Percentiles rank a stretch among this genome's conserved stretches.
Conservation (phyloP, 2,329 filamentous ascomycete genomes). For the Aspergillus nomiae region DNA sequence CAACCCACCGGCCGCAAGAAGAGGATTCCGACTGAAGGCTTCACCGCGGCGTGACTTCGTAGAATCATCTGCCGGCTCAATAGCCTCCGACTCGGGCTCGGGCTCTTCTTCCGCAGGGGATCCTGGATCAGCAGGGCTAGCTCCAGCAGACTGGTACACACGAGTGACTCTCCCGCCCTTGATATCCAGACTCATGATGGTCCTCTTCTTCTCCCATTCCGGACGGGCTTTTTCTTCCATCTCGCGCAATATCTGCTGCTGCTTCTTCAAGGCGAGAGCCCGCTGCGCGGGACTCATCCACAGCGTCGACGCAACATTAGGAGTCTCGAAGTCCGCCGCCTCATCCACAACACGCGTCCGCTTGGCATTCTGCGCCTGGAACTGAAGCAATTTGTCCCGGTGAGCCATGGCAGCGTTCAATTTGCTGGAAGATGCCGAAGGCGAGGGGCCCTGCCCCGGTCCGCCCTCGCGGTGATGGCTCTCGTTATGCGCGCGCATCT, state of each 20-base stretch:
- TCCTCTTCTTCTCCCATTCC: slow-evolving; percentile 84
- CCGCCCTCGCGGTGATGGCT: slow-evolving; percentile 40
- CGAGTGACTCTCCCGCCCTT: slow-evolving; percentile 75
- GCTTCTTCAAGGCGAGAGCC: slow-evolving; percentile 78
- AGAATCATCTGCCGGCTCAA: slow-evolving; percentile 16
- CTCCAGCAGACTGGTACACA: slow-evolving; percentile 39
- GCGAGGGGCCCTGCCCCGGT: slow-evolving; percentile 25
- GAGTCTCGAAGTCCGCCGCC: slow-evolving; percentile 72
- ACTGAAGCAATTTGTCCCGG: slow-evolving; percentile 76
- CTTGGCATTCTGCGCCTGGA: slow-evolving; percentile 82
- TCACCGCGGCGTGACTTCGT: slow-evolving; percentile 27
- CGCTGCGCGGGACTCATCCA: slow-evolving; percentile 85
- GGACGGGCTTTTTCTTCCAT: slow-evolving; percentile 83
- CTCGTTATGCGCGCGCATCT: slow-evolving; percentile 76
- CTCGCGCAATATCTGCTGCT: slow-evolving; percentile 80
- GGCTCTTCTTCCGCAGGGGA: slow-evolving; percentile 19
- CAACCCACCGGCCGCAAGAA: slow-evolving; percentile 46
- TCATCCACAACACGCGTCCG: slow-evolving; percentile 86
- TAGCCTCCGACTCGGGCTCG: slow-evolving; percentile 31
- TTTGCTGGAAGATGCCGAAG: slow-evolving; percentile 49
- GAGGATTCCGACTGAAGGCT: slow-evolving; percentile 47
- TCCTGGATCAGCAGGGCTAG: slow-evolving; percentile 22
- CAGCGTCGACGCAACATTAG: slow-evolving; percentile 65
- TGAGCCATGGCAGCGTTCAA: slow-evolving; percentile 73
- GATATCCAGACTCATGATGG: slow-evolving; percentile 83